Base-by-base conservation (phyloP, 345 rosid species). In the Adansonia digitata region DNA sequence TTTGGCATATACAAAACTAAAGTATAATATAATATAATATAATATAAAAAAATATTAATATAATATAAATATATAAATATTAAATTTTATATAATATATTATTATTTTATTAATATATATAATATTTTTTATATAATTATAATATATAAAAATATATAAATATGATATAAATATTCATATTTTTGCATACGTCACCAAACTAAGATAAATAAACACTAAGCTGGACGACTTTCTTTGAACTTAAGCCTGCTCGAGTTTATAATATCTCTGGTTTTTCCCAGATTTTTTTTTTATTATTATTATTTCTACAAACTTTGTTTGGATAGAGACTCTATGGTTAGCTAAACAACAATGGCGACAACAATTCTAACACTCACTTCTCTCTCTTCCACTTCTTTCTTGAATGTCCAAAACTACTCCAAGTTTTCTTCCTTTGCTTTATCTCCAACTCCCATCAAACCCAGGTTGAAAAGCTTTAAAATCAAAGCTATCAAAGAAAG, bases 401-500 rank as follows among this genome's bases (percentile, higher is more conserved):
- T 80, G 4, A 68, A 55, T 34, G 64, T 53, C 69, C 72, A 68
- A 24, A 80, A 11, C 72, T 76, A 71, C 76, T 75, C 53, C 71
- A 77, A 71, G 22, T 35, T 62, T 75, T 76, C 81, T 79, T 71
- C 0, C 76, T 70, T 49, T 49, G 64, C 71, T 72, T 64, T 83
- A 40, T 46, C 63, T 76, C 43, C 63, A 74, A 39, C 81, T 4
- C 55, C 85, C 43, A 26, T 63, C 39, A 84, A 77, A 72, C 75
- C 85, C 73, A 63, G 42, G 42, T 57, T 40, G 18, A 80, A 67
- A 26, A 78, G 77, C 77, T 83, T 86, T 81, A 78, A 68, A 65
- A 79, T 84, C 80, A 87, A 86, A 82, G 97, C 97, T 51, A 73
- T 85, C 67, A 77, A 83, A 71, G 89, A 92, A 42, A 85, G 89